A percentile compares a stretch with the other conserved stretches of the same genome.
Evolutionary conservation across 768 basidiomycete genomes (phyloP).

Genomic region (Mycena latifolia): DNA sequence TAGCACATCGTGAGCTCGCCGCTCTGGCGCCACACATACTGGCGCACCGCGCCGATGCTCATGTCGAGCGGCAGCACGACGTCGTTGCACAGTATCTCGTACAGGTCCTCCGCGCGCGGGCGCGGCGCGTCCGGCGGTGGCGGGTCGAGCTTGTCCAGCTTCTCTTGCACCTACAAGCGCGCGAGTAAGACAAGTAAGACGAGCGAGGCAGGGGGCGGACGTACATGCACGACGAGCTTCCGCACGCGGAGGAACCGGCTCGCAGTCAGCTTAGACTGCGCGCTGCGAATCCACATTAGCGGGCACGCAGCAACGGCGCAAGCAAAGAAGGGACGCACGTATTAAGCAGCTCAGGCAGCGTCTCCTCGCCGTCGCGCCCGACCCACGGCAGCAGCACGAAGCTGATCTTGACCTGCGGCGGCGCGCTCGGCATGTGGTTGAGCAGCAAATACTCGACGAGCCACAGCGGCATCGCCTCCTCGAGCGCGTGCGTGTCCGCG

Average conservation of each 20-base stretch:
- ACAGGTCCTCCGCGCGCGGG: conserved; percentile 71
- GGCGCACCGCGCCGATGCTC: conserved; percentile 91
- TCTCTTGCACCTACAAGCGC: conserved; percentile 85
- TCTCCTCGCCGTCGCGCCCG: conserved; percentile 67
- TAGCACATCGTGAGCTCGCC: conserved; percentile 84
- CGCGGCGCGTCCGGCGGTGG: conserved; percentile 45
- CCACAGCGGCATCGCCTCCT: conserved; percentile 89
- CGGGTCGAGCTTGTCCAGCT: conserved; percentile 69
- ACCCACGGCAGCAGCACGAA: conserved; percentile 90
- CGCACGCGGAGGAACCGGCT: conserved; percentile 87
- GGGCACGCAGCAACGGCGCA: conserved; percentile 13
- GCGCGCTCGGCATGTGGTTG: conserved; percentile 66
- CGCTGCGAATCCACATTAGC: conserved; percentile 48
- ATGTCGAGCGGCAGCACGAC: conserved; percentile 85
- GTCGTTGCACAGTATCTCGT: conserved; percentile 93
- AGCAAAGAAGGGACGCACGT: conserved; percentile 65
- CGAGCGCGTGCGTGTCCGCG: conserved; percentile 62
- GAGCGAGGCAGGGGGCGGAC: conserved; percentile 40
- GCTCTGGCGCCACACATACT: conserved; percentile 88
- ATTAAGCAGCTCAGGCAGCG: conserved; percentile 86
- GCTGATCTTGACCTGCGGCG: conserved; percentile 79
- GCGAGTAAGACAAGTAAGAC: neutral
- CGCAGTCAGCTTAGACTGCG: conserved; percentile 90
- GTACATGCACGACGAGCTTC: conserved; percentile 86
- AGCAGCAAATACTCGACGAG: conserved; percentile 87